Conservation (phyloP, 495 filamentous ascomycete genomes). For the Aspergillus incahuasiensis region DNA sequence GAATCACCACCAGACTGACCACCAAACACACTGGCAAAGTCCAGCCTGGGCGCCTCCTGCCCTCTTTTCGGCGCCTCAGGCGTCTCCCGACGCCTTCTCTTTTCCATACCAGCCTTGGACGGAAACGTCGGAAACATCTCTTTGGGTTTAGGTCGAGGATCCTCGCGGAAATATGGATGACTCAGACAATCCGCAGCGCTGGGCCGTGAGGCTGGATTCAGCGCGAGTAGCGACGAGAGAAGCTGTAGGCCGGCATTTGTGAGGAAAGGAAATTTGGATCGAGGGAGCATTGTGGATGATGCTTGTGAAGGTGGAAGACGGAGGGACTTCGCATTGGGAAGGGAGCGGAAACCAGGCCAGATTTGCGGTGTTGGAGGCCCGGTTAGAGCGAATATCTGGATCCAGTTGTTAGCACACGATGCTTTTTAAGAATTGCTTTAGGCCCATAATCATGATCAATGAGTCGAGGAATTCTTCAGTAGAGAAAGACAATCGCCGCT, state of each 20-base stretch:
- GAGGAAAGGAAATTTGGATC: constrained; percentile 75
- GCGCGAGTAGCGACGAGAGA: constrained; percentile 60
- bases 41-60: constrained; percentile 58
- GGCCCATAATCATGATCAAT: too few relatives aligned
- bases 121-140: constrained; percentile 92
- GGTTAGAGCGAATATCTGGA: constrained; percentile 77
- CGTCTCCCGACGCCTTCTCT: constrained; percentile 63
- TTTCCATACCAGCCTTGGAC: constrained; percentile 90
- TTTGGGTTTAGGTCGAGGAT: constrained; percentile 79
- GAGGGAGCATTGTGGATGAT: constrained; percentile 35
- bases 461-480: too few relatives aligned
- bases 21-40: constrained; percentile 72
- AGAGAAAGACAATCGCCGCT: too few relatives aligned
- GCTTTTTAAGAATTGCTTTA: too few relatives aligned
- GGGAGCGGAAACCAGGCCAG: constrained; percentile 83
- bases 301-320: constrained; percentile 59
- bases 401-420: constrained; percentile 16
- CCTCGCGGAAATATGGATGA: constrained; percentile 84
- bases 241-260: constrained; percentile 70
- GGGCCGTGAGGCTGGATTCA: constrained; percentile 71
- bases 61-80: constrained; percentile 86
- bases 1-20: constrained; percentile 60
- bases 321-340: constrained; percentile 84
- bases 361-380: constrained; percentile 81
- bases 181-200: constrained; percentile 64